Base-by-base conservation (phyloP, 305 asterid species). In the Solanum aculeatissimum region DNA sequence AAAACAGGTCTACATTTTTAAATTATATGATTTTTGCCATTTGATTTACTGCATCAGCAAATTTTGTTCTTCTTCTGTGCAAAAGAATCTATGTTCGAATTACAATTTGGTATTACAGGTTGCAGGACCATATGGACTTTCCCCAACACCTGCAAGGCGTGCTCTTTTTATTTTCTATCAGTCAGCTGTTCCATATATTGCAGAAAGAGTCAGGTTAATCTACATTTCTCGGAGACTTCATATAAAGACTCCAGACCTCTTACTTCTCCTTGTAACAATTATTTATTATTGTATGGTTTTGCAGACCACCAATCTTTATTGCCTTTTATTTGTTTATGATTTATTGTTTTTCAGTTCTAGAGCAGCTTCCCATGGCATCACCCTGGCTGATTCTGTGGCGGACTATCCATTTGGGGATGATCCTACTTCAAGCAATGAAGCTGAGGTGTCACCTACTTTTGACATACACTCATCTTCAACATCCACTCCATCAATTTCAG, bases 121-220 rank as follows among this genome's bases (percentile, higher is more conserved):
- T 92, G 91, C 98, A 23, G 98, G 98, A 83, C 90, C 92, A 82
- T 89, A 91, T 90, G 98, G 96, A 63, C 98, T 95, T 88, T 93
- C 98, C 70, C 99, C 98, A 81, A 97, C 98, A 88, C 95, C 99
- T 14, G 98, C 98, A 9, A 92, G 97, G 86, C 98, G 98, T 82
- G 94, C 97, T 86, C 94, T 97, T 77, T 97, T 95, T 90, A 95
- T 95, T 81, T 89, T 97, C 89, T 94, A 92, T 87, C 99, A 95
- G 90, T 92, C 98, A 60, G 94, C 98, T 43, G 92, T 97, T 86
- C 99, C 98, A 42, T 95, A 97, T 82, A 93, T 97, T 87, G 98
- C 98, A 85, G 99, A 97, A 90, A 90, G 98, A 85, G 91, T 94
- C 91, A 94, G 99, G 99, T 97, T 83, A 38, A 32, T 80, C 25